Evolutionary conservation across 768 basidiomycete species (phyloP), one percentile per base, ranked within the genome.

Genomic region (Gloeopeniophorella convolvens): DNA sequence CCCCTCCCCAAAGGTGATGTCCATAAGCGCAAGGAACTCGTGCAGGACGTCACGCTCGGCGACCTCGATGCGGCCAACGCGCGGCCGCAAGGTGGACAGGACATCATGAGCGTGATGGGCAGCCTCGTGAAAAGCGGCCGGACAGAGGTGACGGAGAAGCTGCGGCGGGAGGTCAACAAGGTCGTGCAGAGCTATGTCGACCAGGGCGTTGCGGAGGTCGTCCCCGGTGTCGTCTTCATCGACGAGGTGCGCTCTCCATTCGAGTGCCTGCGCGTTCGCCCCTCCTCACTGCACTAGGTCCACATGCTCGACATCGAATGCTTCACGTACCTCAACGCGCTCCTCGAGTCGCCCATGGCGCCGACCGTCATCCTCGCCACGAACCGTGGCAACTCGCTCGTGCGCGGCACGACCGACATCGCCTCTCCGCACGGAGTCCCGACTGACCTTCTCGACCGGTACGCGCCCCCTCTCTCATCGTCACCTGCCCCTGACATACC

Each of bases 261-360:
- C 49, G 20, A 42, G 41, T 18, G 27, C 36, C 20, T 54, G 23
- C 41, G 33, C 27, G 31, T 27, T 20, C 33, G 16, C 35, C 40
- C 44, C 24, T 23, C 20, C 20, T 28, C 12, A 24, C 16, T 40
- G 10, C 9, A 34, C 2, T 61, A 96, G 93, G 95, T 98, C 20
- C 96, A 99, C 70, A 98, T 98, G 95, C 82, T 99, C 53, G 96
- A 99, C 66, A 94, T 98, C 61, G 96, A 99, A 66, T 97, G 94
- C 67, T 99, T 98, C 73, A 97, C 96, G 4, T 99, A 95, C 70
- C 79, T 99, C 31, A 98, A 98, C 67, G 85, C 92, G 10, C 78
- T 97, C 8, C 78, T 99, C 39, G 96, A 98, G 68, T 93, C 92
- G 0, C 83, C 89, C 2, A 91, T 99, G 83, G 93, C 96, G 3